Base-by-base conservation (phyloP, 495 filamentous ascomycete genomes). In the Symbiotaphrina buchneri region DNA sequence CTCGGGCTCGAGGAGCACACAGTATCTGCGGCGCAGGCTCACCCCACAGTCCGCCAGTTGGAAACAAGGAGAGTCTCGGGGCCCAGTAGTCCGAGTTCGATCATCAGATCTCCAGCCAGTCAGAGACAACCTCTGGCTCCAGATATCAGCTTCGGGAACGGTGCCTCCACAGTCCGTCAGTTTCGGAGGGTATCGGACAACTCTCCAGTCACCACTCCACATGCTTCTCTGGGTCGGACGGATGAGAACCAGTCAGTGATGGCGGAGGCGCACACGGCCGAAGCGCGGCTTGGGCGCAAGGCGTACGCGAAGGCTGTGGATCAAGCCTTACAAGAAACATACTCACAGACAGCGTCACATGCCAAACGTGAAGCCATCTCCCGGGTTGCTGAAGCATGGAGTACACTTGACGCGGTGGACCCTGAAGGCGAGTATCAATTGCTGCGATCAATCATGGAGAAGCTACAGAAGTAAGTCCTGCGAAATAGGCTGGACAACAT, bases 351-450 rank as follows among this genome's bases (percentile, higher is more conserved):
- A 2, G 74, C 64, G 3, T 67, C 65, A 23, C 65, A 70, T 28
- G 53, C 61, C 10, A 85, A 85, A 46, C 64, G 79, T 21, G 80
- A 93, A 40, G 79, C 78, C 1, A 64, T 93, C 3, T 73, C 74
- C 6, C 61, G 64, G 21, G 58, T 94, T 10, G 78, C 75, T 0
- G 72, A 84, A 41, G 84, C 85, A 2, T 90, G 81, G 61, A 75
- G 71, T 6, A 60, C 69, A 6, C 62, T 97, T 21, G 78, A 94
- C 53, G 67, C 72, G 30, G 62, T 83, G 14, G 84, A 97, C 41
- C 85, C 87, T 0, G 87, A 94, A 49, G 84, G 83, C 17, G 68
- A 83, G 18, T 90, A 82, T 41, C 71, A 85, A 29, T 63, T 97
- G 8, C 51, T 97, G 28, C 67, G 68, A 41, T 57, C 61, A 29